phyloP scores from a whole-genome alignment of 495 filamentous ascomycete species.

The Halenospora varia region DNA sequence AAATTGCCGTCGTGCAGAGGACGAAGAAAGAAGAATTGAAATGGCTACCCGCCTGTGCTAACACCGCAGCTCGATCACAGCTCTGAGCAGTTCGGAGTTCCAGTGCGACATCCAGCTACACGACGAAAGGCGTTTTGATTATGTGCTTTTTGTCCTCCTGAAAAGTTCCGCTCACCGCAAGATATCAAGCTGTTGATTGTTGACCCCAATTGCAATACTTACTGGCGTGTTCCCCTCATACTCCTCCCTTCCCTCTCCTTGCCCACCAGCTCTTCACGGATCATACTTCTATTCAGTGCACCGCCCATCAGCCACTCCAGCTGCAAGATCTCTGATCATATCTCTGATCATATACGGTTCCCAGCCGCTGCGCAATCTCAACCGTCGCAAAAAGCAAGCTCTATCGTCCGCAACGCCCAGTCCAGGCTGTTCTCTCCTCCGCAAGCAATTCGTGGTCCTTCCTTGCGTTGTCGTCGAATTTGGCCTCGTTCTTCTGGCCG shows the following conservation, averaged over 20 bases:
- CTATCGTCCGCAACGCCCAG: constrained; percentile 1
- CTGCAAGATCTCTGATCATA: neutral
- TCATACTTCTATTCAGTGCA: neutral
- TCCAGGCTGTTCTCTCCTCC: neutral
- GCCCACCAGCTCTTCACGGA: neutral
- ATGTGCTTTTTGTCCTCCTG: too few species aligned
- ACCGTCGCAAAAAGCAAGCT: neutral
- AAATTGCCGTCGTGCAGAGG: neutral
- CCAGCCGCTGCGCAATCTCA: neutral
- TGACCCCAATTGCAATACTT: neutral
- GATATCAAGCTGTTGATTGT: neutral
- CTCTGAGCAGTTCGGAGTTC: too few species aligned
- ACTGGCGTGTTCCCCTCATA: neutral
- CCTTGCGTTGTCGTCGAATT: constrained; percentile 8
- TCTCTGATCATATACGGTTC: neutral
- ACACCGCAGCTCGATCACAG: too few species aligned
- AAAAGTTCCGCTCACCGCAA: neutral
- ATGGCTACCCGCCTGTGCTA: too few species aligned
- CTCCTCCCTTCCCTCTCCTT: neutral
- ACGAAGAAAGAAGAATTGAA: neutral
- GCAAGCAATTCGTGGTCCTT: neutral
- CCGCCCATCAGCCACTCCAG: neutral
- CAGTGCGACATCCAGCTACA: neutral
- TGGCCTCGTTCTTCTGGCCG: constrained; percentile 3
- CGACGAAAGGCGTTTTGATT: neutral